Evolutionary conservation across 495 filamentous ascomycete species (phyloP).

Genomic region (Achaetomiella virescens): DNA sequence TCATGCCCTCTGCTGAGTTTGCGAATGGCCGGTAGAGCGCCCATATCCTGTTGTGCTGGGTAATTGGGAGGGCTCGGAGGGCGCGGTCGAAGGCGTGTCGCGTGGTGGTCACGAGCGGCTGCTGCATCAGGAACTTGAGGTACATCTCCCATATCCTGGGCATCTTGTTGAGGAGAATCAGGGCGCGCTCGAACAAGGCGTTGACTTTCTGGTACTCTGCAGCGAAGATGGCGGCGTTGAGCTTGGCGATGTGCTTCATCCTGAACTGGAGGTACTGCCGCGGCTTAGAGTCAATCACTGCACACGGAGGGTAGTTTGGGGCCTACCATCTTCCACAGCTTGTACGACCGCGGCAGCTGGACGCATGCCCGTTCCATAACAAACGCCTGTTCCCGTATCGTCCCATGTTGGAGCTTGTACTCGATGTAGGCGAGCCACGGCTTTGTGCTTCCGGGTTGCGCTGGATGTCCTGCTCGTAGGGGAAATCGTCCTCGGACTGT

Average conservation of each 20-base stretch:
- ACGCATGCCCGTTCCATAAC: slow-evolving; percentile 88
- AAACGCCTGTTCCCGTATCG: slow-evolving; percentile 84
- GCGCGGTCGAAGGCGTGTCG: slow-evolving; percentile 91
- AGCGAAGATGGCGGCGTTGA: slow-evolving; percentile 76
- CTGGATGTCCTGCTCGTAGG: slow-evolving; percentile 94
- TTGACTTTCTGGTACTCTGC: slow-evolving; percentile 91
- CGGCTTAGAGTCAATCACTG: slow-evolving; percentile 16
- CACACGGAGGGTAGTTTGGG: not conserved
- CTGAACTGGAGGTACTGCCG: slow-evolving; percentile 79
- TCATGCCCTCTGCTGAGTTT: slow-evolving; percentile 84
- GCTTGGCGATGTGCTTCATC: slow-evolving; percentile 70
- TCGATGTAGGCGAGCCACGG: slow-evolving; percentile 96
- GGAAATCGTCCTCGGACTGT: slow-evolving; percentile 76
- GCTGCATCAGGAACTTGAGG: slow-evolving; percentile 79
- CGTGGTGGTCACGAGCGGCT: slow-evolving; percentile 87
- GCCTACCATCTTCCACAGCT: slow-evolving; percentile 93
- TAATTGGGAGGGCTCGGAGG: slow-evolving; percentile 87
- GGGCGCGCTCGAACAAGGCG: slow-evolving; percentile 84
- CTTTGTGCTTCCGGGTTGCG: slow-evolving; percentile 79
- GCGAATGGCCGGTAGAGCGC: slow-evolving; percentile 86
- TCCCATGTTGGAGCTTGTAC: slow-evolving; percentile 83
- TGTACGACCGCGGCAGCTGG: slow-evolving; percentile 89
- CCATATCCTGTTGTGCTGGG: slow-evolving; percentile 98
- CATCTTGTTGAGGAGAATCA: slow-evolving; percentile 98
- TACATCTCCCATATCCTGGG: slow-evolving; percentile 98